Percentiles rank a stretch among this genome's conserved stretches.
Conservation (phyloP, 208 protist species). For the Strigomonas culicis region DNA sequence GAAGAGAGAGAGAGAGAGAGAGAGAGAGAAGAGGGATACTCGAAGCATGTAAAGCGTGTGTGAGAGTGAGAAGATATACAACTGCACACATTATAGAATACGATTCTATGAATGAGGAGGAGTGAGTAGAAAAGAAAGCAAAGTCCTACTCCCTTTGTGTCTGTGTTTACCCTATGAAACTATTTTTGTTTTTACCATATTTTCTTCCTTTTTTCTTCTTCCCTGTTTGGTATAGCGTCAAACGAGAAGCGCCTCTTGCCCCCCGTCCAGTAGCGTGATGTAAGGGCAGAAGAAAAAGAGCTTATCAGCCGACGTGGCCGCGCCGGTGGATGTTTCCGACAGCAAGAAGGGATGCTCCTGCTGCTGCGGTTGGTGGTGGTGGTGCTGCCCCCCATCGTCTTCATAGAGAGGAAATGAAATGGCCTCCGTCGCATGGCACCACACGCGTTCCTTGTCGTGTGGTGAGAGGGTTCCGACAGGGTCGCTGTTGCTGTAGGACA, state of each 20-base stretch:
- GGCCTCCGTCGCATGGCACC: too few species aligned
- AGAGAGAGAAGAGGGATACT: background rate
- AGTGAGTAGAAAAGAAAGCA: background rate
- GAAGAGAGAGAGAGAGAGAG: background rate
- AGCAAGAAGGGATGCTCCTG: too few species aligned
- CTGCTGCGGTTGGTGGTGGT: background rate
- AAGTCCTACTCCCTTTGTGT: background rate
- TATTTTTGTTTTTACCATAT: background rate
- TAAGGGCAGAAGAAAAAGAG: constrained; percentile 38
- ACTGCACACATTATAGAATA: background rate
- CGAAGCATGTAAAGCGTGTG: background rate
- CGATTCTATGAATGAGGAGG: background rate
- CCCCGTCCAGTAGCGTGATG: constrained; percentile 55
- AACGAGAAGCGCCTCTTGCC: constrained; percentile 33
- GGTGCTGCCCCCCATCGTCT: background rate
- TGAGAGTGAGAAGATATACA: background rate
- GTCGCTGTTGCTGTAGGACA: too few species aligned
- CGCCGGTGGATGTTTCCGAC: too few species aligned
- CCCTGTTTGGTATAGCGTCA: background rate
- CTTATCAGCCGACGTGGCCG: constrained; percentile 6
- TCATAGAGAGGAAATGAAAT: too few species aligned
- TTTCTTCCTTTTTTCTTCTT: background rate
- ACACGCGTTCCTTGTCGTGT: too few species aligned
- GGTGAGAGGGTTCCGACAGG: too few species aligned
- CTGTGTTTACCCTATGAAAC: background rate